phyloP scores from a whole-genome alignment of 1,284 basidiomycete genomes.

The Tylopilus orsonianus region DNA sequence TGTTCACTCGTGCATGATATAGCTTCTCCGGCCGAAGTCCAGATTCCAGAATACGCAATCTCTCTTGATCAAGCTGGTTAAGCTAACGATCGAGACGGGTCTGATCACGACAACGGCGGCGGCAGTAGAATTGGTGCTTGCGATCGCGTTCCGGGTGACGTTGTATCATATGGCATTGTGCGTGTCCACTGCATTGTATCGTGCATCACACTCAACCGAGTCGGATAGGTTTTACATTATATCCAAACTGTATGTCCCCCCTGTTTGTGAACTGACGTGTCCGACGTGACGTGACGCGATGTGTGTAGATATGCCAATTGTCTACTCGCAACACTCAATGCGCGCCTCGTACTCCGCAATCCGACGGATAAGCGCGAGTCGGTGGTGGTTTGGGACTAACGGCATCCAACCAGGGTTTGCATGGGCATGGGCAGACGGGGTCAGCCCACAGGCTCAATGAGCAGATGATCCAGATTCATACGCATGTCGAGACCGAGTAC shows the following conservation, averaged over 20 bases:
- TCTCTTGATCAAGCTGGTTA: slow-evolving; percentile 2
- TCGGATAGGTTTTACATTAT: slow-evolving; percentile 13
- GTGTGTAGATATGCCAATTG: slow-evolving; percentile 17
- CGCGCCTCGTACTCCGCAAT: background rate
- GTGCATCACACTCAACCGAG: too few species aligned
- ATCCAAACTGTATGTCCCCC: slow-evolving; percentile 11
- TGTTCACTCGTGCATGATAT: background rate
- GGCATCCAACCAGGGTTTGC: too few species aligned
- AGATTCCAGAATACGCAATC: background rate
- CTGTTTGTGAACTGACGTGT: too few species aligned
- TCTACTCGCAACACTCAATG: slow-evolving; percentile 9
- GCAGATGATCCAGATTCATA: background rate
- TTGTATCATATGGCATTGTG: slow-evolving; percentile 14
- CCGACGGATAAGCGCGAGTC: background rate
- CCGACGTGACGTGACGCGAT: too few species aligned
- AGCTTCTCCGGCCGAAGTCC: slow-evolving; percentile 7
- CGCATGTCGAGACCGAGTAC: background rate
- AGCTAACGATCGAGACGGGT: slow-evolving; percentile 14
- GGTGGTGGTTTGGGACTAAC: slow-evolving; percentile 2
- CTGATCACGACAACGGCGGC: slow-evolving; percentile 11
- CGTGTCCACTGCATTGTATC: background rate
- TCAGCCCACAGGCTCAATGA: background rate
- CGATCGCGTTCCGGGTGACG: slow-evolving; percentile 9
- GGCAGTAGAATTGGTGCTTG: slow-evolving; percentile 9
- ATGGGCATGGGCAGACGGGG: too few species aligned